These are phyloP conservation scores for Oryza rufipogon DNA, from an alignment of 176 grass and related monocot species.

Conservation along the genomic window DNA sequence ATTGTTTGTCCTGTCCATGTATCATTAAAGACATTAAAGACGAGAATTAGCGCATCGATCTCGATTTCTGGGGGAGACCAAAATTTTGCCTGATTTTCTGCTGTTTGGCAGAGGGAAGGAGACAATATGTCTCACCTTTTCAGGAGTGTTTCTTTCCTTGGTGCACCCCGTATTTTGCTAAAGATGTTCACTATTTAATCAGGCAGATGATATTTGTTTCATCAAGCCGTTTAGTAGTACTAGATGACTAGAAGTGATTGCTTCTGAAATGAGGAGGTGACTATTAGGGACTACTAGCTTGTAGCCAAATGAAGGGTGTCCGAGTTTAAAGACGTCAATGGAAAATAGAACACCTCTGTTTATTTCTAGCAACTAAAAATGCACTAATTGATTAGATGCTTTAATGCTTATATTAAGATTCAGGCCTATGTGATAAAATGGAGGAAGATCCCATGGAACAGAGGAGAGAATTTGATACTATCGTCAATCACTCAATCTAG, in stretches of 20 bases:
- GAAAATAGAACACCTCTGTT: not conserved
- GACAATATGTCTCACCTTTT: constrained; percentile 37
- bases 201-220: not conserved
- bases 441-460: no score
- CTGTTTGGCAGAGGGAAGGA: not conserved
- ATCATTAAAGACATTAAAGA: constrained; percentile 40
- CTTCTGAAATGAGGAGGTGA: not conserved
- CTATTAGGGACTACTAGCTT: not conserved
- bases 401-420: not conserved
- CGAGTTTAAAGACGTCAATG: not conserved
- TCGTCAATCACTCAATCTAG: no score
- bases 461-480: no score
- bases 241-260: not conserved
- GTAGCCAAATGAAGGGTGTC: not conserved
- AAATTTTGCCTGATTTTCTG: constrained; percentile 35
- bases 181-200: not conserved
- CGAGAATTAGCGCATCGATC: constrained; percentile 22
- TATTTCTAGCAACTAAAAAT: not conserved
- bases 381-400: not conserved
- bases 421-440: no score
- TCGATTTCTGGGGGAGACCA: constrained; percentile 30
- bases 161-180: not conserved
- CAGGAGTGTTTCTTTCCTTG: not conserved
- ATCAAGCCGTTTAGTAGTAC: not conserved
- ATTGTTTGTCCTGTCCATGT: not conserved